Evolutionary conservation across 2,329 filamentous ascomycete genomes (phyloP).

Genomic region (Ceratocystis lukuohia): DNA sequence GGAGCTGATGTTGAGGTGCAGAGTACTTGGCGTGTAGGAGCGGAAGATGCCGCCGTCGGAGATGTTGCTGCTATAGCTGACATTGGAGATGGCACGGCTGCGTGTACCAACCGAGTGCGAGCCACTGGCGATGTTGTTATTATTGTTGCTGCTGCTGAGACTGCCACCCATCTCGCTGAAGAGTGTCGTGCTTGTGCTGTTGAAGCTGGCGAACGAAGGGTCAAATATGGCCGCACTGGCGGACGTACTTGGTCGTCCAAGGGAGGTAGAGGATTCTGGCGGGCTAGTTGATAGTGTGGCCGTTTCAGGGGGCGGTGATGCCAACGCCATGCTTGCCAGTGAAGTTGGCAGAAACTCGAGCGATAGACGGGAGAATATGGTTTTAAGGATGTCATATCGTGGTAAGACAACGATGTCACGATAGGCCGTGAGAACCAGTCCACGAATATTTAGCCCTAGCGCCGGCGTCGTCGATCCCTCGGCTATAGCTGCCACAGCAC

Average conservation of each 20-base stretch:
- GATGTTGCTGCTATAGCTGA: conserved; percentile 46
- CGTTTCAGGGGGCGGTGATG: conserved; percentile 40
- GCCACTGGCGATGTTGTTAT: conserved; percentile 60
- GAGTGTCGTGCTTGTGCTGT: conserved; percentile 64
- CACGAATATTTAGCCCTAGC: conserved; percentile 52
- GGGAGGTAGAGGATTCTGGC: conserved; percentile 34
- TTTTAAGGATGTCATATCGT: conserved; percentile 76
- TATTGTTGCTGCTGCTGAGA: conserved; percentile 73
- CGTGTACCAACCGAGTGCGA: conserved; percentile 29
- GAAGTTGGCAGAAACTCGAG: conserved; percentile 58
- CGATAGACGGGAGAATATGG: conserved; percentile 77
- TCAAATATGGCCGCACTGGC: conserved; percentile 46
- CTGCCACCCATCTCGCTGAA: conserved; percentile 41
- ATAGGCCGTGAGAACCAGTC: conserved; percentile 76
- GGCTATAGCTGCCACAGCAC: conserved; percentile 36
- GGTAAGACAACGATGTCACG: conserved; percentile 80
- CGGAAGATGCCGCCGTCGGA: conserved; percentile 29
- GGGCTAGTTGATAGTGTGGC: conserved; percentile 36
- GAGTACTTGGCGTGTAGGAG: conserved; percentile 38
- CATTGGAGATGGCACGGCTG: conserved; percentile 75
- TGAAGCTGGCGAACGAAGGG: conserved; percentile 52
- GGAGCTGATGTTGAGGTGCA: conserved; percentile 27
- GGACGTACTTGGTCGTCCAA: conserved; percentile 55
- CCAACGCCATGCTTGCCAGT: conserved; percentile 37
- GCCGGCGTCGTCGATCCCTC: conserved; percentile 14